These are phyloP conservation scores for Aphanocladium album DNA, from an alignment of 2,329 filamentous ascomycete species.

Conservation along the genomic window DNA sequence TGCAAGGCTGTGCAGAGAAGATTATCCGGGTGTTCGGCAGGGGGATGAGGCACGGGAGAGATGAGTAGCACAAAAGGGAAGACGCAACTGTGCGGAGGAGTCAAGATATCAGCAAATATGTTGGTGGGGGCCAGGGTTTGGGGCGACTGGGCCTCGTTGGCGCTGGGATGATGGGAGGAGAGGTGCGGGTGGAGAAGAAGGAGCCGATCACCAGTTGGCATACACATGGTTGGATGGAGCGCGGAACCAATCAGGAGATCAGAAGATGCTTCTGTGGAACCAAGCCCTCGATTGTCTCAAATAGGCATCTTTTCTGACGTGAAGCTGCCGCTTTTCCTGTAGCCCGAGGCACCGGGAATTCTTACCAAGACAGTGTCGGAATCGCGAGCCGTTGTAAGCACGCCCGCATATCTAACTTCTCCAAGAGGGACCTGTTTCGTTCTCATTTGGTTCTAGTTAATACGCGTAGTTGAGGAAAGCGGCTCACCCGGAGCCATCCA, in stretches of 20 bases:
- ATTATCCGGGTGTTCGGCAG: background rate
- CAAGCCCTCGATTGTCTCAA: background rate
- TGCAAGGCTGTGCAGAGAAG: slow-evolving; percentile 2
- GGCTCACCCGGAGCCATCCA: too few relatives aligned
- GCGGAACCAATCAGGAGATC: background rate
- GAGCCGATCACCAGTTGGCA: slow-evolving; percentile 1
- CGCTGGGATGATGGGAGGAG: background rate
- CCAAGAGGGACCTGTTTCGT: background rate
- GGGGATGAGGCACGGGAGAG: background rate
- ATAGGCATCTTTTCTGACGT: slow-evolving; percentile 8
- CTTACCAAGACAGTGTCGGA: background rate
- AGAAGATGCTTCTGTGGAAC: background rate
- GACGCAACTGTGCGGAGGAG: background rate
- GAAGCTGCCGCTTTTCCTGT: background rate
- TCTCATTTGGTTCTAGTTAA: too few relatives aligned
- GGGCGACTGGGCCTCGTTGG: background rate
- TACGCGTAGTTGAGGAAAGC: too few relatives aligned
- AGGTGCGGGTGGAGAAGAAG: background rate
- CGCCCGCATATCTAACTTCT: background rate
- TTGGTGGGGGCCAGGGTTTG: background rate
- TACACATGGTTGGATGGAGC: background rate
- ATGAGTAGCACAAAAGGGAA: background rate
- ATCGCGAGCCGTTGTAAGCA: background rate
- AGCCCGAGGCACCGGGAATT: background rate
- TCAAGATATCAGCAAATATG: slow-evolving; percentile 1